Conservation (phyloP, 164 flowering plant genomes). For the Sextonia rubra region DNA sequence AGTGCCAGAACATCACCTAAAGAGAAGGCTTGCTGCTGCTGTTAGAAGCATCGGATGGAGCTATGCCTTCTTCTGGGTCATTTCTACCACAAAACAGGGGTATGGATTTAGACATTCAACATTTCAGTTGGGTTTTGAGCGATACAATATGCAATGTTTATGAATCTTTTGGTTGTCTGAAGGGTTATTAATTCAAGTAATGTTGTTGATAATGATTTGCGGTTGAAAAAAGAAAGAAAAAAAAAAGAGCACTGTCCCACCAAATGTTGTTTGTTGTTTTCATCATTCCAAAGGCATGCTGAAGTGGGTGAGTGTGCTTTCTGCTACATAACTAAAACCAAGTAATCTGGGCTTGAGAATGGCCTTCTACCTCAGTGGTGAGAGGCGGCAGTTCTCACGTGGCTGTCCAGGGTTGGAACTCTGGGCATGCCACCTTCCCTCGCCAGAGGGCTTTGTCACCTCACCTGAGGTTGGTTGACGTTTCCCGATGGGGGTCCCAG, state of each 20-base stretch:
- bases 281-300: not conserved
- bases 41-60: constrained; percentile 86
- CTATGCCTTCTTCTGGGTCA: constrained; percentile 88
- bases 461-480: too few species aligned
- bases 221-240: too few species aligned
- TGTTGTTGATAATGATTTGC: not conserved
- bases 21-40: constrained; percentile 67
- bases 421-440: too few species aligned
- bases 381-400: too few species aligned
- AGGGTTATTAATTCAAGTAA: not conserved
- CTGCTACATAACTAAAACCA: not conserved
- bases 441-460: too few species aligned
- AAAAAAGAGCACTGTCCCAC: not conserved
- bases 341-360: not conserved
- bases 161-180: not conserved
- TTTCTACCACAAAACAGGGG: constrained; percentile 68
- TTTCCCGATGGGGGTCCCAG: too few species aligned
- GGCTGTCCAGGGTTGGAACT: too few species aligned
- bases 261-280: not conserved
- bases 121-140: not conserved
- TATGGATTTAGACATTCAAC: constrained; percentile 17
- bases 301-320: not conserved
- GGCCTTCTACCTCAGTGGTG: too few species aligned
- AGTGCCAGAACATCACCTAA: constrained; percentile 29
- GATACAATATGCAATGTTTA: not conserved